Evolutionary conservation across 495 filamentous ascomycete species (phyloP), one percentile per base, ranked within the genome.

Genomic region (Aspergillus baeticus): DNA sequence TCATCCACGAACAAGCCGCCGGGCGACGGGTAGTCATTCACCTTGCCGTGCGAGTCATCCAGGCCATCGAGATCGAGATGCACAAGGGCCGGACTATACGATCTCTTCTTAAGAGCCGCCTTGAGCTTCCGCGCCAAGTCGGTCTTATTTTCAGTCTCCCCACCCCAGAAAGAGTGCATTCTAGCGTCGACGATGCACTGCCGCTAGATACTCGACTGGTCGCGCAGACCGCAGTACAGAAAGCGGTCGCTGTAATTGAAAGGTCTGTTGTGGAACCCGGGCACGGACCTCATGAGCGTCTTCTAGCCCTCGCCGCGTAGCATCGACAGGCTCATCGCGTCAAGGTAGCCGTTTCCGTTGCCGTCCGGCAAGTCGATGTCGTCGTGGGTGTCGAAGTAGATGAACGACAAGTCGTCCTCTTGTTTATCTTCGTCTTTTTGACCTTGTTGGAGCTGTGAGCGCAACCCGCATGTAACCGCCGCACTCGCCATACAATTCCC

Each of bases 281-380:
- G 66, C 21, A 66, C 56, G 1, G 60, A 59, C 0, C 44, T 58
- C 57, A 58, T 69, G 0, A 63, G 46, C 18, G 57, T 53, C 36
- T 64, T 61, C 62, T 61, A 69, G 49, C 59, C 63, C 38, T 69
- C 61, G 6, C 62, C 63, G n/a, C 66, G 63, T 5, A 68, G 54
- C 65, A 68, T 65, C 5, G 63, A 65, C 5, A 65, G 56, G 7
- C 65, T 63, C 63, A 68, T 63, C 2, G 58, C 61, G 44, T 65
- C 62, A 15, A 68, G 46, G 23, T 68, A 64, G 0, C 65, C 65
- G 26, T 68, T 68, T 21, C 64, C 57, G 17, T 64, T 63, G n/a
- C 64, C 62, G 39, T 63, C 62, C 2, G 62, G 62, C 0, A 60
- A 68, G 37, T 68, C 65, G 17, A 68, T 57, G 34, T 68, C 64